Evolutionary conservation across 2,329 filamentous ascomycete species (phyloP).

Genomic region (Cladosporium phlei): DNA sequence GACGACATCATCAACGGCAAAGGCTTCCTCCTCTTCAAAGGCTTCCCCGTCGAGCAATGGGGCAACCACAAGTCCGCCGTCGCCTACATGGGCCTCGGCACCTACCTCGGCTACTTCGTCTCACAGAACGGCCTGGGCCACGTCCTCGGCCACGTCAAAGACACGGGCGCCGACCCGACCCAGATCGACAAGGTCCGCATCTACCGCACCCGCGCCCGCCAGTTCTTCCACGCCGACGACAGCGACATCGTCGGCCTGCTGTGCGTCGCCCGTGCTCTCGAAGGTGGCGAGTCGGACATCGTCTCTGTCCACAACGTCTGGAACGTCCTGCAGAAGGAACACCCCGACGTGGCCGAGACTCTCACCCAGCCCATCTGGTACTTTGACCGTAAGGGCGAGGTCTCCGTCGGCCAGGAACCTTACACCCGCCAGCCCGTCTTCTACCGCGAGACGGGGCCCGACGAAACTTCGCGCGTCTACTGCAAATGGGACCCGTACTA

Average conservation of each 20-base stretch:
- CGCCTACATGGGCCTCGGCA: constrained; percentile 80
- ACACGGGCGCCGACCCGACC: constrained; percentile 73
- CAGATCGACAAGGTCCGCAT: constrained; percentile 86
- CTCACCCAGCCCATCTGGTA: constrained; percentile 80
- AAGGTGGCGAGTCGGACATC: constrained; percentile 80
- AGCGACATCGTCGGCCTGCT: constrained; percentile 77
- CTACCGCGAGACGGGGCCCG: constrained; percentile 66
- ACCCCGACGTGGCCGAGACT: constrained; percentile 72
- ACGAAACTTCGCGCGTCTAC: constrained; percentile 58
- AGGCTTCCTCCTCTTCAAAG: constrained; percentile 85
- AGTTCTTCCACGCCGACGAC: constrained; percentile 84
- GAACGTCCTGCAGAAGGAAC: constrained; percentile 69
- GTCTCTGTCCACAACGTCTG: constrained; percentile 74
- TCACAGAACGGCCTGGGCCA: constrained; percentile 81
- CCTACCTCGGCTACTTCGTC: constrained; percentile 82
- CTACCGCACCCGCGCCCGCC: constrained; percentile 79
- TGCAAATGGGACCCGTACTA: constrained; percentile 91
- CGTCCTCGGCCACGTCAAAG: constrained; percentile 84
- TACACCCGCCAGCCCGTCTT: constrained; percentile 49
- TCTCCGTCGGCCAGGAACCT: constrained; percentile 63
- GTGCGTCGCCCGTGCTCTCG: constrained; percentile 70
- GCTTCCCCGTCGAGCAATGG: constrained; percentile 73
- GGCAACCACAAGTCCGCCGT: constrained; percentile 73
- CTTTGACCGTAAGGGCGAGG: constrained; percentile 86
- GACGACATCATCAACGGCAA: constrained; percentile 74